These are phyloP conservation scores for Harrya chromipes DNA, from an alignment of 768 basidiomycete genomes.

Conservation along the genomic window DNA sequence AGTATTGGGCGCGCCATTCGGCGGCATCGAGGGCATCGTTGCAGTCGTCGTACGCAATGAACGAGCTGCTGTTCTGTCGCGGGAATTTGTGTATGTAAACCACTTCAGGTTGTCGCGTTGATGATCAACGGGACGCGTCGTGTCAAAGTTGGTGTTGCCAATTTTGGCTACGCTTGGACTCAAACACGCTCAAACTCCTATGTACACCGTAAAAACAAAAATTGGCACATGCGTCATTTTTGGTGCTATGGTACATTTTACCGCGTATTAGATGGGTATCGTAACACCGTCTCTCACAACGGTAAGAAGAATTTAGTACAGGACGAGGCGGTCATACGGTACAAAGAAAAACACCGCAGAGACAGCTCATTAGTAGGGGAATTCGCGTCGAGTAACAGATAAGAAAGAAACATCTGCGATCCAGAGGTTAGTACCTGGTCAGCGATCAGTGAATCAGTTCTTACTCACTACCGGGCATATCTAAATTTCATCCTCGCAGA, in stretches of 20 bases:
- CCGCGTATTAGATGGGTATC: conserved; percentile 14
- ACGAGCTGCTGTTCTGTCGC: background rate
- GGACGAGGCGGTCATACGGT: conserved; percentile 1
- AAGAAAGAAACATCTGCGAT: conserved; percentile 5
- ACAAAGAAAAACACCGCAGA: conserved; percentile 7
- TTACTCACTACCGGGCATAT: conserved; percentile 5
- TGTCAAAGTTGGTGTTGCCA: conserved; percentile 5
- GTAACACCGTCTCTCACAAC: background rate
- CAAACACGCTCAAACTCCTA: too few relatives aligned
- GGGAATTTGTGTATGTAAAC: background rate
- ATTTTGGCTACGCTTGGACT: conserved; percentile 5
- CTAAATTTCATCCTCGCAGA: conserved; percentile 26
- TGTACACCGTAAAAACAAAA: background rate
- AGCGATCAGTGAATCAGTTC: background rate
- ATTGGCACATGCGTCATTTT: conserved; percentile 1
- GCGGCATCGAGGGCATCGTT: conserved; percentile 11
- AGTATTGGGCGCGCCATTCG: background rate
- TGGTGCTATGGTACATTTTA: conserved; percentile 16
- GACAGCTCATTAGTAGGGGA: conserved; percentile 5
- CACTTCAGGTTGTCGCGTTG: conserved; percentile 2
- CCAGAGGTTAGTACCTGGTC: background rate
- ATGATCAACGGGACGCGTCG: conserved; percentile 14
- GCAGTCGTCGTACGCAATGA: background rate
- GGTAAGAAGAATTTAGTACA: conserved; percentile 11
- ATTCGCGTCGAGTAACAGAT: background rate